Evolutionary conservation across 176 grass and related monocot genomes (phyloP).

Genomic region (Oryza coarctata): DNA sequence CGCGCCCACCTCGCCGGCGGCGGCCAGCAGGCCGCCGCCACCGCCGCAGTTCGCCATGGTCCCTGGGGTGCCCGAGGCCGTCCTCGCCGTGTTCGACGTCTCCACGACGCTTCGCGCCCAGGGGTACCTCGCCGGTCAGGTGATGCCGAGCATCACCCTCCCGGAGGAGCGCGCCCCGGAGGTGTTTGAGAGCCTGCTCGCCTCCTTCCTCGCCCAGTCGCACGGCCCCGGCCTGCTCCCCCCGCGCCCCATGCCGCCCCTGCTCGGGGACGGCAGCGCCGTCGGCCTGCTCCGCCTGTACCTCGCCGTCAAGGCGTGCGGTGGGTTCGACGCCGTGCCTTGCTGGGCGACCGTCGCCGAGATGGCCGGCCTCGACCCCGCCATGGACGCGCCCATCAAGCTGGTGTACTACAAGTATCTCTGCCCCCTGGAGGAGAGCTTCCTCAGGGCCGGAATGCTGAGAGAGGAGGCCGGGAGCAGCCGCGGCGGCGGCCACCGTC

Average conservation of each 20-base stretch:
- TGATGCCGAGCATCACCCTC: slow-evolving; percentile 8
- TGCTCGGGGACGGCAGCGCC: slow-evolving; percentile 9
- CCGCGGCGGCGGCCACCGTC: neutral
- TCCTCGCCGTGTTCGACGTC: slow-evolving; percentile 12
- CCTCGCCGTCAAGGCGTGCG: slow-evolving; percentile 23
- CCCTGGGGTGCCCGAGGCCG: neutral
- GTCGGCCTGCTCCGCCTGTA: slow-evolving; percentile 51
- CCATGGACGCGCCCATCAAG: slow-evolving; percentile 12
- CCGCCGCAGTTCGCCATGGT: neutral
- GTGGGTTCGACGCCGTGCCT: slow-evolving; percentile 39
- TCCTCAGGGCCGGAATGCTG: neutral
- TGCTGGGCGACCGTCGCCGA: slow-evolving; percentile 35
- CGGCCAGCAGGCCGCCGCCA: neutral
- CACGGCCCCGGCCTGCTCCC: neutral
- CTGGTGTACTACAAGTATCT: slow-evolving; percentile 47
- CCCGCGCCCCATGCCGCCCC: neutral
- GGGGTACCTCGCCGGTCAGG: slow-evolving; percentile 27
- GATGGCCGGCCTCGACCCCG: slow-evolving; percentile 32
- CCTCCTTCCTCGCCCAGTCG: slow-evolving; percentile 19
- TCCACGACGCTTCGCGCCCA: slow-evolving; percentile 30
- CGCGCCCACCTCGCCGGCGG: neutral
- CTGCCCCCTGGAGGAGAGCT: slow-evolving; percentile 18
- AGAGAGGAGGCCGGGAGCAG: neutral
- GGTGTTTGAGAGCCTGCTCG: slow-evolving; percentile 33
- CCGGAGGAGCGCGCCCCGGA: neutral